Evolutionary conservation across 805 yeast species (phyloP).

Genomic region (Yarrowia deformans): DNA sequence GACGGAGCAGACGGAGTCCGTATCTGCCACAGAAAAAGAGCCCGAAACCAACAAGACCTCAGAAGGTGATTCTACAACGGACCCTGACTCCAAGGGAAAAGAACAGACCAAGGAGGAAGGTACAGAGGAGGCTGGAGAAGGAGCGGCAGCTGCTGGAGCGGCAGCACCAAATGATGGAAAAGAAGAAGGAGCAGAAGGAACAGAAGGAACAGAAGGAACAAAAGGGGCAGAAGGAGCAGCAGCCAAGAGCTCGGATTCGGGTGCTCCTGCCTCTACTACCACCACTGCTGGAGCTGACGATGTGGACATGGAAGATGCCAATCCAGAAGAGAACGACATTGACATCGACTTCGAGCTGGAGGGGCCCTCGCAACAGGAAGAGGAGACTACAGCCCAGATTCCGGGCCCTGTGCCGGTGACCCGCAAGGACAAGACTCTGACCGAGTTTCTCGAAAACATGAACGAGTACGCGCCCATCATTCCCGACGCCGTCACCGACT

Average conservation of each 20-base stretch:
- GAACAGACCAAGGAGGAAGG: slow-evolving; percentile 10
- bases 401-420: slow-evolving; percentile 44
- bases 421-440: slow-evolving; percentile 54
- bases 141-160: background rate
- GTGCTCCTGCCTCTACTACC: background rate
- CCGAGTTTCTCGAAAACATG: slow-evolving; percentile 86
- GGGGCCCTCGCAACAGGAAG: slow-evolving; percentile 24
- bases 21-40: background rate
- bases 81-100: too few relatives aligned
- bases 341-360: slow-evolving; percentile 43
- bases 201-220: background rate
- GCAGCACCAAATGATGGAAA: too few relatives aligned
- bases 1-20: background rate
- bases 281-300: too few relatives aligned
- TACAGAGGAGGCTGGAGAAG: slow-evolving; percentile 6
- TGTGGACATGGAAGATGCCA: slow-evolving; percentile 39
- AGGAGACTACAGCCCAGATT: slow-evolving; percentile 45
- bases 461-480: slow-evolving; percentile 95
- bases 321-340: slow-evolving; percentile 37
- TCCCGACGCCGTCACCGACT: slow-evolving; percentile 96
- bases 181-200: background rate
- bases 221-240: background rate
- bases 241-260: background rate
- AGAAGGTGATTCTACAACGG: too few relatives aligned
- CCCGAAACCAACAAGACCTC: too few relatives aligned